Conservation (phyloP, 306 rosid genomes). For the Rosa persica region DNA sequence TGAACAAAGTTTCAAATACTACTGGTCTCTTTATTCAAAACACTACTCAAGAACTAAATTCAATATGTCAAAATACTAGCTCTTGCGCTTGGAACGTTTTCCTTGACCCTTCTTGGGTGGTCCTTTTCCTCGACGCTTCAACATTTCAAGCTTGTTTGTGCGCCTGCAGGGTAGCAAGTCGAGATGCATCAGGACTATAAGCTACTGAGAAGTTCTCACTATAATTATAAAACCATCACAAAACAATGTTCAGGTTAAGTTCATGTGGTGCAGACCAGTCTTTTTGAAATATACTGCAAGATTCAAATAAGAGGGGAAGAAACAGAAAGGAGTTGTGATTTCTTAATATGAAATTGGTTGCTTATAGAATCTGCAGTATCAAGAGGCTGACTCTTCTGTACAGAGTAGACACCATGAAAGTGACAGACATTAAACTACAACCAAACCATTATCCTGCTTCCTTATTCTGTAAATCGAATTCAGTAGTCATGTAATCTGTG, state of each 20-base stretch:
- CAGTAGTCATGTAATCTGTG: not conserved
- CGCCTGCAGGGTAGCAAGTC: constrained; percentile 50
- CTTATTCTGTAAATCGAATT: not conserved
- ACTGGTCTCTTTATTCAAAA: constrained; percentile 25
- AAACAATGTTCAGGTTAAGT: not conserved
- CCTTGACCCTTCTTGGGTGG: constrained; percentile 96
- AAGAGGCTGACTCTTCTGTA: not conserved
- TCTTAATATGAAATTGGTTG: not conserved
- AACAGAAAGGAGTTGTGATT: not conserved
- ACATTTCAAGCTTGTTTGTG: constrained; percentile 78
- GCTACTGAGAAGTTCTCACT: not conserved
- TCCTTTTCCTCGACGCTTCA: constrained; percentile 94
- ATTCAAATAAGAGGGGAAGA: not conserved
- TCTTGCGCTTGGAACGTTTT: constrained; percentile 80
- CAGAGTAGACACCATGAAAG: not conserved
- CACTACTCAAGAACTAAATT: constrained; percentile 11
- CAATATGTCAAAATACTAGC: constrained; percentile 20
- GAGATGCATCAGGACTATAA: constrained; percentile 11
- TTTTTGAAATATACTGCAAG: not conserved
- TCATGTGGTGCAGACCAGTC: not conserved
- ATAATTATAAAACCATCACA: constrained; percentile 5
- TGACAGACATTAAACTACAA: not conserved
- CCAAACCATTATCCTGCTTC: not conserved
- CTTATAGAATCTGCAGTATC: not conserved
- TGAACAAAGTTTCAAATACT: not conserved